A percentile compares a stretch with the other conserved stretches of the same genome.
Conservation (phyloP, 1,284 basidiomycete genomes). For the Puccinia horiana region DNA sequence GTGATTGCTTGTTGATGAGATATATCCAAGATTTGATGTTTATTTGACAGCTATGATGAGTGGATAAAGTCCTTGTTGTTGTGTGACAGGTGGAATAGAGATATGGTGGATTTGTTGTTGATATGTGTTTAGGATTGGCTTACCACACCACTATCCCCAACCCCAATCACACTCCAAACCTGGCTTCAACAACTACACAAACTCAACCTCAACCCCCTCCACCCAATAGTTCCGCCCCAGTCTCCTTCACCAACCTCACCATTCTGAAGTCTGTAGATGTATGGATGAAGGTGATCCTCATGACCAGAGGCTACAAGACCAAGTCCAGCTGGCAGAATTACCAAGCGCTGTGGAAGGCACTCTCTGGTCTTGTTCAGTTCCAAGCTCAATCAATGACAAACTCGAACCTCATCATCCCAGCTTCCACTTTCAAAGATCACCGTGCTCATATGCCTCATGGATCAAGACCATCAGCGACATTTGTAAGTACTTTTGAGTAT, state of each 20-base stretch:
- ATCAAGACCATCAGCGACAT: not conserved
- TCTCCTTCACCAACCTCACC: not conserved
- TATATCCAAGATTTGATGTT: too few relatives aligned
- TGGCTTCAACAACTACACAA: not conserved
- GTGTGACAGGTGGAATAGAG: too few relatives aligned
- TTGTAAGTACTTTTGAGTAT: not conserved
- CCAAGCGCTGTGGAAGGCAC: not conserved
- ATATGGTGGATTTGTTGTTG: too few relatives aligned
- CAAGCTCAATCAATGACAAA: not conserved
- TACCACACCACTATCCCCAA: too few relatives aligned
- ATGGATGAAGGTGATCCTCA: not conserved
- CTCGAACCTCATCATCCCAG: not conserved
- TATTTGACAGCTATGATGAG: too few relatives aligned
- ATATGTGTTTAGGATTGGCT: too few relatives aligned
- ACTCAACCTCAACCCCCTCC: not conserved
- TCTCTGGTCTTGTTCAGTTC: not conserved
- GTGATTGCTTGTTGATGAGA: too few relatives aligned
- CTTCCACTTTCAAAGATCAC: not conserved
- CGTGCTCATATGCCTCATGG: not conserved
- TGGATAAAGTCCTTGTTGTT: too few relatives aligned
- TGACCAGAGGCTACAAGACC: not conserved
- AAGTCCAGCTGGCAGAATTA: not conserved
- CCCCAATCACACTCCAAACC: not conserved
- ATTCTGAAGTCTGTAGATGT: not conserved
- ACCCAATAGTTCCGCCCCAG: not conserved